A percentile compares a stretch with the other conserved stretches of the same genome.
Evolutionary conservation across 2,329 filamentous ascomycete species (phyloP).

Genomic region (Botryotinia calthae): DNA sequence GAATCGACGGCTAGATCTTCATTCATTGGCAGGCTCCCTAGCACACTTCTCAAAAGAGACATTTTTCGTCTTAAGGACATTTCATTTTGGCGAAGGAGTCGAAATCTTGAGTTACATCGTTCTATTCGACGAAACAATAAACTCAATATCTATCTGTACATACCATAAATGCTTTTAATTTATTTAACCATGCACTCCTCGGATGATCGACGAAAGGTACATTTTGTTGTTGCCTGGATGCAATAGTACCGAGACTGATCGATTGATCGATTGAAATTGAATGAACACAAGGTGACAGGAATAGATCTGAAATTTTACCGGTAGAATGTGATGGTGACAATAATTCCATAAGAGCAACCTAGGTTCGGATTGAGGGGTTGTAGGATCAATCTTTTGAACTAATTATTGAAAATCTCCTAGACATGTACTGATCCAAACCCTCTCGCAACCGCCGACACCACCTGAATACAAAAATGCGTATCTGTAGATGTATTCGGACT

Average conservation of each 20-base stretch:
- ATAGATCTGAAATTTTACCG: constrained; percentile 4
- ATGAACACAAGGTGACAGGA: constrained; percentile 10
- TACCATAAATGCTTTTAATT: constrained; percentile 3
- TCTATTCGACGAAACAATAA: constrained; percentile 13
- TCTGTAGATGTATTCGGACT: not conserved
- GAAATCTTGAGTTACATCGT: constrained; percentile 20
- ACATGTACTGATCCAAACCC: not conserved
- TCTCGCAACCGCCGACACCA: not conserved
- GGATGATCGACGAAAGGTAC: constrained; percentile 15
- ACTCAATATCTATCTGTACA: constrained; percentile 8
- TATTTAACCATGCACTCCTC: constrained; percentile 10
- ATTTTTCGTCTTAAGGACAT: not conserved
- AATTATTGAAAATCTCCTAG: not conserved
- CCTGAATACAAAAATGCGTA: not conserved
- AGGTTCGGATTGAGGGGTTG: not conserved
- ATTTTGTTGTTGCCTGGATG: constrained; percentile 14
- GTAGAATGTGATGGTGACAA: not conserved
- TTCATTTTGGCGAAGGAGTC: constrained; percentile 10
- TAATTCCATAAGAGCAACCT: not conserved
- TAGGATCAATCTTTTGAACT: not conserved
- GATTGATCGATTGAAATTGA: constrained; percentile 4
- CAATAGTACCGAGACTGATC: constrained; percentile 4
- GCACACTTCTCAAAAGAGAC: constrained; percentile 11
- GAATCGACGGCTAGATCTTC: constrained; percentile 16
- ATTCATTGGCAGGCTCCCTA: constrained; percentile 5